Percentiles rank a stretch among this genome's conserved stretches.
Conservation (phyloP, 1,139 yeast genomes). For the Groenewaldozyma auringiensis region DNA sequence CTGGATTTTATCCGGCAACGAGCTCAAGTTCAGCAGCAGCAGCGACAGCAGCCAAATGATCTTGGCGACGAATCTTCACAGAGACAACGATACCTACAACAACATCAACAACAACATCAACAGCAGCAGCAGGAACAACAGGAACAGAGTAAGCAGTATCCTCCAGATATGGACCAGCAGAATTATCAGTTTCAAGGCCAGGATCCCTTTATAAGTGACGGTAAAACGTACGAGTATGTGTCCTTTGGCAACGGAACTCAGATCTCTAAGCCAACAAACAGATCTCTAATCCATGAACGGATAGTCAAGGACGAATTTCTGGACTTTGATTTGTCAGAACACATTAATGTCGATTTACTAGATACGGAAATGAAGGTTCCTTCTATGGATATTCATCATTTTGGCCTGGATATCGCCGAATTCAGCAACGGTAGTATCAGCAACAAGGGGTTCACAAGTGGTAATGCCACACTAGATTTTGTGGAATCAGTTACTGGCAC, state of each 20-base stretch:
- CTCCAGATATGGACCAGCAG: too few relatives aligned
- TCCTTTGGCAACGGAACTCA: not conserved
- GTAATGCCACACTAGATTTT: not conserved
- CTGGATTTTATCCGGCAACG: not conserved
- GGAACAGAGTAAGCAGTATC: too few relatives aligned
- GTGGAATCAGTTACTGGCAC: not conserved
- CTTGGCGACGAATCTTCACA: not conserved
- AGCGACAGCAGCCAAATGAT: not conserved
- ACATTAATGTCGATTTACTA: conserved; percentile 22
- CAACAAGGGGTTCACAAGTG: not conserved
- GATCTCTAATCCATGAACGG: conserved; percentile 16
- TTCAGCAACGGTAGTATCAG: too few relatives aligned
- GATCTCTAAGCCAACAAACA: not conserved
- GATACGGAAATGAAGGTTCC: conserved; percentile 8
- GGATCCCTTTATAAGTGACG: too few relatives aligned
- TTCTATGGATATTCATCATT: not conserved
- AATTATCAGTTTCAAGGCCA: too few relatives aligned
- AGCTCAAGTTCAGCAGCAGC: too few relatives aligned
- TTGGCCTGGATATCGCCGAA: not conserved
- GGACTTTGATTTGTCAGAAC: conserved; percentile 18
- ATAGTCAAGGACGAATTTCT: conserved; percentile 12
- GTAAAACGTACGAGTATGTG: too few relatives aligned
- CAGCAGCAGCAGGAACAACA: not conserved
- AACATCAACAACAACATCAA: not conserved
- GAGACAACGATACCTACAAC: not conserved